Percentiles rank a stretch among this genome's conserved stretches.
Evolutionary conservation across 495 filamentous ascomycete genomes (phyloP).

Genomic region (Xylaria longipes): DNA sequence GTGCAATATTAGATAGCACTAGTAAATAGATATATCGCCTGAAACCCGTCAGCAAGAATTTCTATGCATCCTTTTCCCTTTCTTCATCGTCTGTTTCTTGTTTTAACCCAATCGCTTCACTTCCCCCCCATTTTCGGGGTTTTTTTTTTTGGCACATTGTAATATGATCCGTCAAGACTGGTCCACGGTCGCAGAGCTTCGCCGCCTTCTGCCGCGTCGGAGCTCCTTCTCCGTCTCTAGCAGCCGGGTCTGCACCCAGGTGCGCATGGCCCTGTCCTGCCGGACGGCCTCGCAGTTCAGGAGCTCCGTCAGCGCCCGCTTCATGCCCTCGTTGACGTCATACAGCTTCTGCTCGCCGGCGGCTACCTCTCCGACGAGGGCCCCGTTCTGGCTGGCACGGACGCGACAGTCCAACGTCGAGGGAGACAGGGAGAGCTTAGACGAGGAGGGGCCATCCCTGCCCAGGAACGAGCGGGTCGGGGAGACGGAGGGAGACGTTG

Average conservation of each 20-base stretch:
- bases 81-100: neutral
- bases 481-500: constrained; percentile 46
- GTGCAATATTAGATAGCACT: neutral
- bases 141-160: neutral
- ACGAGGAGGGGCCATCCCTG: constrained; percentile 29
- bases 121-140: neutral
- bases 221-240: constrained; percentile 71
- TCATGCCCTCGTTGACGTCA: constrained; percentile 69
- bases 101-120: neutral
- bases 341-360: constrained; percentile 60
- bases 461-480: constrained; percentile 38
- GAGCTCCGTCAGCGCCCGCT: constrained; percentile 67
- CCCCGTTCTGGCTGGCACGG: constrained; percentile 45
- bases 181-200: constrained; percentile 39
- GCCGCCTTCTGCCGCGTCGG: constrained; percentile 50
- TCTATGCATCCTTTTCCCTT: neutral
- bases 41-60: neutral
- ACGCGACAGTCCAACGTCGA: constrained; percentile 23
- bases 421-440: constrained; percentile 30
- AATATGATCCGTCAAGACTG: neutral
- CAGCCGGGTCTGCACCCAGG: constrained; percentile 67
- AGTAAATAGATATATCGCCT: neutral
- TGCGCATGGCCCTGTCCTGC: constrained; percentile 60
- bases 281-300: constrained; percentile 67
- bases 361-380: constrained; percentile 49